These are phyloP conservation scores for Agroathelia rolfsii DNA, from an alignment of 1,284 basidiomycete genomes.

Conservation along the genomic window DNA sequence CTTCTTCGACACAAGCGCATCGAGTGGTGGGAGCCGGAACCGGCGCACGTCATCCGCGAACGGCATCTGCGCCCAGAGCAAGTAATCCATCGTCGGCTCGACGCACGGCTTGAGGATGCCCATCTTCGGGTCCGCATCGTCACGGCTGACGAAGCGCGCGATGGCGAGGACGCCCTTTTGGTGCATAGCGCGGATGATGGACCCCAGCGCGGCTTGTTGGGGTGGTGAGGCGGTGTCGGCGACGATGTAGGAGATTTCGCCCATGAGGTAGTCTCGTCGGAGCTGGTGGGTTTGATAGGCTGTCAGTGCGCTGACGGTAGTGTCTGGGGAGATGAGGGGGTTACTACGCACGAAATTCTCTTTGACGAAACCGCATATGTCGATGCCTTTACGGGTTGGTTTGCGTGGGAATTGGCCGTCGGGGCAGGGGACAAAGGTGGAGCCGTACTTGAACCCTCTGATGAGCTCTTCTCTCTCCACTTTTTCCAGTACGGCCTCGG, in stretches of 20 bases:
- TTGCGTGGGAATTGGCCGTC: slow-evolving; percentile 70
- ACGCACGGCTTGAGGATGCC: slow-evolving; percentile 61
- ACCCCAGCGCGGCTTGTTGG: slow-evolving; percentile 79
- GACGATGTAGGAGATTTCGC: slow-evolving; percentile 85
- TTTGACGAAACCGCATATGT: slow-evolving; percentile 80
- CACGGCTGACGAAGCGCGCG: slow-evolving; percentile 68
- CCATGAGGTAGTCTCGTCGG: slow-evolving; percentile 73
- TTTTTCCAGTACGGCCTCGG: no score
- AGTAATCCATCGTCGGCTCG: slow-evolving; percentile 63
- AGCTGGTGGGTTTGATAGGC: slow-evolving; percentile 37
- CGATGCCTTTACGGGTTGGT: slow-evolving; percentile 72
- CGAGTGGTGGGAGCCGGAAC: slow-evolving; percentile 80
- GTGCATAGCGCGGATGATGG: slow-evolving; percentile 76
- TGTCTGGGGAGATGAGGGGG: slow-evolving; percentile 3
- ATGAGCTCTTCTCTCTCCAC: slow-evolving; percentile 70
- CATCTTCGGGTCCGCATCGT: slow-evolving; percentile 77
- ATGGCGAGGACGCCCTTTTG: slow-evolving; percentile 63
- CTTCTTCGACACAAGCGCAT: slow-evolving; percentile 64
- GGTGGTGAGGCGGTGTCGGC: slow-evolving; percentile 58
- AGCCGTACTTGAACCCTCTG: slow-evolving; percentile 87
- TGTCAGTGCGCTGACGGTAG: no score
- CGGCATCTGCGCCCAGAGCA: slow-evolving; percentile 83
- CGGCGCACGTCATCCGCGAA: slow-evolving; percentile 90
- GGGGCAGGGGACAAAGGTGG: slow-evolving; percentile 78
- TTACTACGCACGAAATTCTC: slow-evolving; percentile 17